These are phyloP conservation scores for Ilex aquifolium DNA, from an alignment of 257 asterid species.

Conservation along the genomic window DNA sequence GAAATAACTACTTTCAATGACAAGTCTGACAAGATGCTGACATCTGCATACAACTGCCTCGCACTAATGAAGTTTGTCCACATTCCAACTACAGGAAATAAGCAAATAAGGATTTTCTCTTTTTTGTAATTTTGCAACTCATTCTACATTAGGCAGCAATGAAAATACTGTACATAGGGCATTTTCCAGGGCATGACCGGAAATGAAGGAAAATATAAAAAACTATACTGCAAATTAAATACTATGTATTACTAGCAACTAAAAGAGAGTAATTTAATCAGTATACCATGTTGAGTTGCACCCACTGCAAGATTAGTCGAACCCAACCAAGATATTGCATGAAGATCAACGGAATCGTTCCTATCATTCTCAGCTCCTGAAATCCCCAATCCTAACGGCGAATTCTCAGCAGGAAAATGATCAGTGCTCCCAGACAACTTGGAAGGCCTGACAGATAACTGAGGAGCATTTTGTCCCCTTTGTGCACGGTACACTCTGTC, in stretches of 20 bases:
- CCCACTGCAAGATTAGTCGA: constrained; percentile 71
- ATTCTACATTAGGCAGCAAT: background rate
- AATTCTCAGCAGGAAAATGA: constrained; percentile 16
- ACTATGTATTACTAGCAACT: background rate
- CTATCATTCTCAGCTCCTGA: constrained; percentile 18
- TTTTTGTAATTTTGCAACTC: no score
- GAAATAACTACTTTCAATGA: no score
- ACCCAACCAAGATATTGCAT: constrained; percentile 52
- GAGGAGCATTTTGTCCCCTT: constrained; percentile 74
- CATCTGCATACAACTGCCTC: no score
- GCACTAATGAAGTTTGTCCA: no score
- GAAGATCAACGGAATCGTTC: constrained; percentile 14
- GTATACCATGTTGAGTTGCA: constrained; percentile 48
- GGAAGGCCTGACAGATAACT: constrained; percentile 46
- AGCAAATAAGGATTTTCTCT: no score
- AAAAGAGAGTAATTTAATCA: constrained; percentile 7
- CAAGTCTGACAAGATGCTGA: no score
- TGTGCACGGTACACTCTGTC: constrained; percentile 67
- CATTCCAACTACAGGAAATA: no score
- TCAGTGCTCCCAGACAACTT: constrained; percentile 25
- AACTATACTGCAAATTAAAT: no score
- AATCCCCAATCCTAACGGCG: constrained; percentile 15
- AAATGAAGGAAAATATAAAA: no score
- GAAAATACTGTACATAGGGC: background rate
- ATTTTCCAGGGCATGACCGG: background rate